These are phyloP conservation scores for Thuidium tamariscinum DNA, from an alignment of 225 moss, liverwort and hornwort species.

Conservation along the genomic window DNA sequence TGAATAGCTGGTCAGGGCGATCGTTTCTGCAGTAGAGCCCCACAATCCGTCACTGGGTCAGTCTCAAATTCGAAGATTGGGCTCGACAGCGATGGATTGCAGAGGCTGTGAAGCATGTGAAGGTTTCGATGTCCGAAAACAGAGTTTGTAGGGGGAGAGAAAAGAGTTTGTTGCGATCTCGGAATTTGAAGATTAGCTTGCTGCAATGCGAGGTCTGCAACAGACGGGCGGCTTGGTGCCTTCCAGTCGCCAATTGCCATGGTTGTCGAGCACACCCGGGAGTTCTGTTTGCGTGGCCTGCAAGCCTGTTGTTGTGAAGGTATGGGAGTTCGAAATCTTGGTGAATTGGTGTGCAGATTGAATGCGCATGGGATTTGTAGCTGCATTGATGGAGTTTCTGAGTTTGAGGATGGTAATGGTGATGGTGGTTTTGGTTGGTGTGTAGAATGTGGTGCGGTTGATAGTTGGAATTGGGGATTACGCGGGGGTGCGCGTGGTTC, in stretches of 20 bases:
- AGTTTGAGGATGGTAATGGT: background rate
- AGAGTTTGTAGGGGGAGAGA: background rate
- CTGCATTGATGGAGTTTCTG: background rate
- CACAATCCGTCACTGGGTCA: background rate
- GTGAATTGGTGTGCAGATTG: background rate
- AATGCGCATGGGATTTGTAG: background rate
- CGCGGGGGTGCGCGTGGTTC: background rate
- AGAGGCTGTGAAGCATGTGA: background rate
- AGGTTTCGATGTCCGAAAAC: background rate
- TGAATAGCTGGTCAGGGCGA: background rate
- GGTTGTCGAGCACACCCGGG: background rate
- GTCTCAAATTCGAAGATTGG: background rate
- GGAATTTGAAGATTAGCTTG: background rate
- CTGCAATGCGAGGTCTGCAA: slow-evolving; percentile 18
- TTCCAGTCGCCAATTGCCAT: background rate
- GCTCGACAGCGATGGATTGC: background rate
- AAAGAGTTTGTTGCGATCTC: background rate
- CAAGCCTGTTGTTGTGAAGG: slow-evolving; percentile 14
- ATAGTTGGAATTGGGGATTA: slow-evolving; percentile 7
- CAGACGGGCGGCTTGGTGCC: slow-evolving; percentile 6
- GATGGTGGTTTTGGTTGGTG: background rate
- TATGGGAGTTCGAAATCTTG: background rate
- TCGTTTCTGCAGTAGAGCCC: background rate
- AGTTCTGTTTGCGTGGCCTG: background rate
- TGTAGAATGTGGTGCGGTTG: slow-evolving; percentile 1